These are phyloP conservation scores for Prunus armeniaca DNA, from an alignment of 306 rosid species.

Conservation along the genomic window DNA sequence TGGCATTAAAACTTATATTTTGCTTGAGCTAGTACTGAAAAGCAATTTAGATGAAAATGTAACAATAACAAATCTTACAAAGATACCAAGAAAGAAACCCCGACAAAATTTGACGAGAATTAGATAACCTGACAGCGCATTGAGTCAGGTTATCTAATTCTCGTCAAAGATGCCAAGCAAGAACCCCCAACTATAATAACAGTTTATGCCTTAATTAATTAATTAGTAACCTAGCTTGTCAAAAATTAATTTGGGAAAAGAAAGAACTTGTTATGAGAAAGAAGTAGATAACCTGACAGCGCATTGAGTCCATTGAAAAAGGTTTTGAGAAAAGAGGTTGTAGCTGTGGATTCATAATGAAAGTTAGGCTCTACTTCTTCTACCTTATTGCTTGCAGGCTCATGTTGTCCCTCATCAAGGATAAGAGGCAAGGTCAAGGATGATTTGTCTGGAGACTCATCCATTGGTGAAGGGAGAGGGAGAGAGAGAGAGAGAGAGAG, in stretches of 20 bases:
- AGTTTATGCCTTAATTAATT: background rate
- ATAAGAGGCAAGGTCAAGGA: constrained; percentile 33
- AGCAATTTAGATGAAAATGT: background rate
- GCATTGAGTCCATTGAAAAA: constrained; percentile 47
- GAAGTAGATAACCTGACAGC: constrained; percentile 26
- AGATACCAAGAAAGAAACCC: background rate
- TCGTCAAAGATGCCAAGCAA: background rate
- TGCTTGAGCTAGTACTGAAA: background rate
- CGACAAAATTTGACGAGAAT: background rate
- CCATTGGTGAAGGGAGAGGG: constrained; percentile 17
- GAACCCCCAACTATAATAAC: background rate
- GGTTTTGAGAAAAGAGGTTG: constrained; percentile 33
- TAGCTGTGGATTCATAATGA: background rate
- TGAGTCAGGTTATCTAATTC: too few species aligned
- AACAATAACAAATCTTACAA: background rate
- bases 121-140: too few species aligned
- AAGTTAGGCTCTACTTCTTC: constrained; percentile 21
- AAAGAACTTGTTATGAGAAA: too few species aligned
- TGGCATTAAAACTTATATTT: background rate
- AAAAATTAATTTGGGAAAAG: too few species aligned
- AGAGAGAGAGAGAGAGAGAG: background rate
- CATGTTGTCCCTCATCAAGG: constrained; percentile 12
- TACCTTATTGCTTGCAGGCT: constrained; percentile 6
- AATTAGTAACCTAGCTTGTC: background rate
- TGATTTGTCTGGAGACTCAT: background rate